A percentile compares a stretch with the other conserved stretches of the same genome.
phyloP scores from a whole-genome alignment of 2,329 filamentous ascomycete genomes.

The Epichloe typhina region DNA sequence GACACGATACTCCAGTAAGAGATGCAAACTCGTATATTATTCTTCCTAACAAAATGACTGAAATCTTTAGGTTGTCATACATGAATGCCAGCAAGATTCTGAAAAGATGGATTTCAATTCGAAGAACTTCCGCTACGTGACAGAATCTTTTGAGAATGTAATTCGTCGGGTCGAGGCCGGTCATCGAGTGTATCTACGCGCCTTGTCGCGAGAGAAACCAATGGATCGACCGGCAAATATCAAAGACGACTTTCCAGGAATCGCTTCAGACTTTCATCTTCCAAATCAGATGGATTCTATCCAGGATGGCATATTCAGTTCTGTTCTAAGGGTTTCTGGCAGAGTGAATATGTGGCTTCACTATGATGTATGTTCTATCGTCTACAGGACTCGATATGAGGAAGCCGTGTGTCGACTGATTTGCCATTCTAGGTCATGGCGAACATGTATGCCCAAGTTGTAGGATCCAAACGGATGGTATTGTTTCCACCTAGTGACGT shows the following conservation, averaged over 20 bases:
- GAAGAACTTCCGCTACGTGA: constrained; percentile 73
- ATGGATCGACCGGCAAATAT: constrained; percentile 58
- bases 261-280: constrained; percentile 57
- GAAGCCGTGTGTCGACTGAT: not conserved
- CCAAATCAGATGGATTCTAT: constrained; percentile 49
- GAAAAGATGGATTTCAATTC: constrained; percentile 65
- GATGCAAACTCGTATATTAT: not conserved
- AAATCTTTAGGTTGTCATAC: constrained; percentile 53
- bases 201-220: constrained; percentile 57
- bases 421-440: constrained; percentile 53
- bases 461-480: constrained; percentile 57
- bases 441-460: constrained; percentile 71
- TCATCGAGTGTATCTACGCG: constrained; percentile 61
- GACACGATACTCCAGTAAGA: constrained; percentile 44
- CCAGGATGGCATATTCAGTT: constrained; percentile 56
- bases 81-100: constrained; percentile 43
- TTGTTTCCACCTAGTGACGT: constrained; percentile 73
- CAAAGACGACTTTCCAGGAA: constrained; percentile 53
- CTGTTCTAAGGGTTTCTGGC: constrained; percentile 66
- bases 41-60: not conserved
- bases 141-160: constrained; percentile 54
- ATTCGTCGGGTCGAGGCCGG: constrained; percentile 46
- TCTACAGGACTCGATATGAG: not conserved
- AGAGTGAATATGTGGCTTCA: constrained; percentile 81
- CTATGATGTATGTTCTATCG: constrained; percentile 50